These are phyloP conservation scores for Colletotrichum sp. DNA, from an alignment of 2,329 filamentous ascomycete species.

Conservation along the genomic window DNA sequence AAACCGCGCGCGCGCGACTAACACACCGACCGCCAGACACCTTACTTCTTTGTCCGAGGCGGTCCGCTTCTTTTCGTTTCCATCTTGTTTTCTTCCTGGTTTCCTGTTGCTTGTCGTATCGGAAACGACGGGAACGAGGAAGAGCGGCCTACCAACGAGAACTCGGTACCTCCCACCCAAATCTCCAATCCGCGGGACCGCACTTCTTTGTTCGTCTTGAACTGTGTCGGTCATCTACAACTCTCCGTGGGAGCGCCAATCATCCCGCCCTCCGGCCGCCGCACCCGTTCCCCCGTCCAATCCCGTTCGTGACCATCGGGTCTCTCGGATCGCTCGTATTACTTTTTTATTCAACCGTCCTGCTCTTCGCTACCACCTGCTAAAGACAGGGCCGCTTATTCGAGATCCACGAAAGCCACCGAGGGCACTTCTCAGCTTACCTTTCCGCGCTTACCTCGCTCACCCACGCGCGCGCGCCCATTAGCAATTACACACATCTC, in stretches of 20 bases:
- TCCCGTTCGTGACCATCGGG: not conserved
- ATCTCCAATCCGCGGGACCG: not conserved
- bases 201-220: not conserved
- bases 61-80: not conserved
- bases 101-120: not conserved
- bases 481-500: not conserved
- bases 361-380: not conserved
- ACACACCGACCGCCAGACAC: not conserved
- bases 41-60: not conserved
- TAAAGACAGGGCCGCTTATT: not conserved
- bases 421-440: not conserved
- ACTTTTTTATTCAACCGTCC: not conserved
- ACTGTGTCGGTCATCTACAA: not conserved
- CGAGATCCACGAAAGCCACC: not conserved
- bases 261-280: not conserved
- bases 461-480: not conserved
- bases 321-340: slow-evolving; percentile 15
- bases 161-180: not conserved
- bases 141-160: not conserved
- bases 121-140: slow-evolving; percentile 4
- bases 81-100: not conserved
- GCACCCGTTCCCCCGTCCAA: not conserved
- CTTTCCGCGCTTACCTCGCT: slow-evolving; percentile 1
- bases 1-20: not conserved
- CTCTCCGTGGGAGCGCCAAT: not conserved